These are phyloP conservation scores for Tagetes erecta DNA, from an alignment of 129 eudicot genomes.

Conservation along the genomic window DNA sequence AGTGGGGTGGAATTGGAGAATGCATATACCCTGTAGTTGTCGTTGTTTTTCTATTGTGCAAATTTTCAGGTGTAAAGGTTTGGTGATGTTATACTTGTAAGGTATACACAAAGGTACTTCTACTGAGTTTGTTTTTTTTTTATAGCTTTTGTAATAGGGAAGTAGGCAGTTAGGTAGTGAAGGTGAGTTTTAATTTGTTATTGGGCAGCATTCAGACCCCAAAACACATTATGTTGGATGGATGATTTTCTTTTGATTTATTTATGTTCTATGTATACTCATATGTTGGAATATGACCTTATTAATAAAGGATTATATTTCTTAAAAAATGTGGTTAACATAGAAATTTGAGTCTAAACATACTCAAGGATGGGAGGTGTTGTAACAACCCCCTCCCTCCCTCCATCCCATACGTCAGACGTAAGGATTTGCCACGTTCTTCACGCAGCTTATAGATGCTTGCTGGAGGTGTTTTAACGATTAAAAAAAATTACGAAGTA, in stretches of 20 bases:
- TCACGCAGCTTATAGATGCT: too few species aligned
- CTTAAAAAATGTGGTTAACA: too few species aligned
- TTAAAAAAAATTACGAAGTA: too few species aligned
- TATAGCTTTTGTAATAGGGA: conserved; percentile 29
- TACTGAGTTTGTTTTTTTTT: conserved; percentile 29
- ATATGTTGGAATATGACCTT: conserved; percentile 11
- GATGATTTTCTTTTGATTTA: neutral
- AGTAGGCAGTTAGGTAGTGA: conserved; percentile 24
- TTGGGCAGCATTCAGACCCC: neutral
- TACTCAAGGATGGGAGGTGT: too few species aligned
- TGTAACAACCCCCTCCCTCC: too few species aligned
- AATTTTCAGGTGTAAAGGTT: conserved; percentile 29
- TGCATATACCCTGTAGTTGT: conserved; percentile 19
- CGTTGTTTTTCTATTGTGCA: neutral
- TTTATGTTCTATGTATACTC: neutral
- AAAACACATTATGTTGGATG: neutral
- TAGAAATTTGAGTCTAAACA: too few species aligned
- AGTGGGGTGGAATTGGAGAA: neutral
- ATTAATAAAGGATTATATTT: neutral
- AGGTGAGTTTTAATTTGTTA: neutral
- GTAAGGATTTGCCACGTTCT: too few species aligned
- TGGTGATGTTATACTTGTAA: conserved; percentile 18
- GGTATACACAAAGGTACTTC: conserved; percentile 26
- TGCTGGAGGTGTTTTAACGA: too few species aligned
- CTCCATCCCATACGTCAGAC: too few species aligned